Evolutionary conservation across 2,329 filamentous ascomycete genomes (phyloP).

Genomic region (Cercospora sojina): DNA sequence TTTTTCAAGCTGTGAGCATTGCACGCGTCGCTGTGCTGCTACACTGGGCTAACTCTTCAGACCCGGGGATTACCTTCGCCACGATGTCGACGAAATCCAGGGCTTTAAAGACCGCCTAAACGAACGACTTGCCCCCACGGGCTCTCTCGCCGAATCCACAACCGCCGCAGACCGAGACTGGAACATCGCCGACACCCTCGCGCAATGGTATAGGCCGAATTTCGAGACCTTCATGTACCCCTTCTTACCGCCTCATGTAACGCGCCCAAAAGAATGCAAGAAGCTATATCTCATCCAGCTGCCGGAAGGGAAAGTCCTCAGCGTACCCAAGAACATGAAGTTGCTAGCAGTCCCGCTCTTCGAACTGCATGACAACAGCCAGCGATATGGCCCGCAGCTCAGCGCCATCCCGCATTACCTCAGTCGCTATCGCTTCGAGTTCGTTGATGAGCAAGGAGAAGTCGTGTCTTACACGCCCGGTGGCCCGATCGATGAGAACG

Average conservation of each 20-base stretch:
- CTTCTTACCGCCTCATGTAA: slow-evolving; percentile 93
- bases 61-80: slow-evolving; percentile 88
- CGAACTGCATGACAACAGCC: slow-evolving; percentile 97
- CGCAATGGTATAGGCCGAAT: slow-evolving; percentile 98
- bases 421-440: slow-evolving; percentile 95
- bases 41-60: slow-evolving; percentile 39
- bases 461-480: slow-evolving; percentile 56
- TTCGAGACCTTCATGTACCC: slow-evolving; percentile 99
- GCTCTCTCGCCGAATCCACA: slow-evolving; percentile 76
- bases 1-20: slow-evolving; percentile 84
- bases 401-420: slow-evolving; percentile 94
- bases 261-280: slow-evolving; percentile 96
- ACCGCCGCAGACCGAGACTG: slow-evolving; percentile 58
- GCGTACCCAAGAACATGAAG: slow-evolving; percentile 99
- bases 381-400: slow-evolving; percentile 89
- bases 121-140: slow-evolving; percentile 79
- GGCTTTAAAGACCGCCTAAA: slow-evolving; percentile 95
- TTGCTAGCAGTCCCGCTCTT: slow-evolving; percentile 94
- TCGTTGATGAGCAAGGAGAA: slow-evolving; percentile 88
- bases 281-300: slow-evolving; percentile 97
- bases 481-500: slow-evolving; percentile 33
- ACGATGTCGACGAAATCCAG: slow-evolving; percentile 84
- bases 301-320: slow-evolving; percentile 87
- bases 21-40: neutral
- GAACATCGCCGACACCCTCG: slow-evolving; percentile 90